Percentiles rank a stretch among this genome's conserved stretches.
Evolutionary conservation across 495 filamentous ascomycete species (phyloP).

Genomic region (Acidiella bohemica): DNA sequence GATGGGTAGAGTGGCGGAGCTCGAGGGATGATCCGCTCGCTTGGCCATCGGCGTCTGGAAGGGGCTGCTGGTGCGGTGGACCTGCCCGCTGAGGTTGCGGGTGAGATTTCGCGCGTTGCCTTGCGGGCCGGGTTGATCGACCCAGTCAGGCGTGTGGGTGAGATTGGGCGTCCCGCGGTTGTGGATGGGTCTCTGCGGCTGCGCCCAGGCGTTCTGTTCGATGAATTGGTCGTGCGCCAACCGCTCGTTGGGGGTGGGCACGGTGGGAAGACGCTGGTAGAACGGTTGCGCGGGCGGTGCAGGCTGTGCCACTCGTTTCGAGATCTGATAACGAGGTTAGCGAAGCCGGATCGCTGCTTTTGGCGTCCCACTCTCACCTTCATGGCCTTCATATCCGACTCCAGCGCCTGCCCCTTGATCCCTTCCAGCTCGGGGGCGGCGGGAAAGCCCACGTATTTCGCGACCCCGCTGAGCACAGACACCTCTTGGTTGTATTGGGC

Average conservation of each 20-base stretch:
- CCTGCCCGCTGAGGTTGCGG: slow-evolving; percentile 9
- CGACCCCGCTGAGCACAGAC: slow-evolving; percentile 74
- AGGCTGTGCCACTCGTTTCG: slow-evolving; percentile 1
- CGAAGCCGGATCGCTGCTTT: too few species aligned
- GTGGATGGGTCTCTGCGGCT: slow-evolving; percentile 12
- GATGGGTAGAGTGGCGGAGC: not conserved
- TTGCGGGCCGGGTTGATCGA: slow-evolving; percentile 3
- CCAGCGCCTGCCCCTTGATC: slow-evolving; percentile 57
- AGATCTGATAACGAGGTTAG: slow-evolving; percentile 4
- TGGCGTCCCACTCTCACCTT: slow-evolving; percentile 66
- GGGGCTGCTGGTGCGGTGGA: not conserved
- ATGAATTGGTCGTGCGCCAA: slow-evolving; percentile 19
- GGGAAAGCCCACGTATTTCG: slow-evolving; percentile 89
- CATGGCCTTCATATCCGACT: slow-evolving; percentile 81
- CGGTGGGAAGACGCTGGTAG: not conserved
- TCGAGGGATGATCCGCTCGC: not conserved
- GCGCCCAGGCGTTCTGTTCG: slow-evolving; percentile 20
- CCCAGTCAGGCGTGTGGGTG: slow-evolving; percentile 20
- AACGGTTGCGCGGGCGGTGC: not conserved
- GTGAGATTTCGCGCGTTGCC: slow-evolving; percentile 4
- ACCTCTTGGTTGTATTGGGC: slow-evolving; percentile 88
- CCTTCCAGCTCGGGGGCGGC: slow-evolving; percentile 73
- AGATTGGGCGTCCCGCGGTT: slow-evolving; percentile 6
- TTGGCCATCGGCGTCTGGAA: slow-evolving; percentile 11
- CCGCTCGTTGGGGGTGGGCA: slow-evolving; percentile 10